Conservation (phyloP, 805 yeast species). For the Ascoidea rubescens region DNA sequence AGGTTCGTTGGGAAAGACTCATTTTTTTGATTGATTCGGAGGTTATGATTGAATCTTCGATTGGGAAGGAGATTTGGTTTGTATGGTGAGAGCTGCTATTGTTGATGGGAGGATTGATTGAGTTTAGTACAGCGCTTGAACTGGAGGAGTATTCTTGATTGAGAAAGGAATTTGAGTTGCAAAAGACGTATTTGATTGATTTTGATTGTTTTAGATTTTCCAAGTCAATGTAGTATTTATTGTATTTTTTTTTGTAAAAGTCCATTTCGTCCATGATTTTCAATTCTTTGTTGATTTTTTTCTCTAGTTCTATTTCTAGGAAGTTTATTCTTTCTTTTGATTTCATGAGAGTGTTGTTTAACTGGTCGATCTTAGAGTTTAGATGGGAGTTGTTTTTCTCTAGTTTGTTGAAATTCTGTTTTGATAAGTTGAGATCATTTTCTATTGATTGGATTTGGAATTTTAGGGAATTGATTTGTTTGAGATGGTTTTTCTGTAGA, state of each 20-base stretch:
- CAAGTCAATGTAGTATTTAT: not conserved
- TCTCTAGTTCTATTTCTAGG: not conserved
- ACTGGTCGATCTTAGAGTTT: not conserved
- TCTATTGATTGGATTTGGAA: not conserved
- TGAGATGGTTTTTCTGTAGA: slow-evolving; percentile 6
- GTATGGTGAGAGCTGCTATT: no score
- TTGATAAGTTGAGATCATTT: not conserved
- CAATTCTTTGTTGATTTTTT: not conserved
- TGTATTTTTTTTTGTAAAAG: no score
- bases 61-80: no score
- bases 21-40: not conserved
- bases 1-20: no score
- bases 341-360: not conserved
- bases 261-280: not conserved
- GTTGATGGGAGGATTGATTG: not conserved
- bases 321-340: not conserved
- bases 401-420: not conserved
- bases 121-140: not conserved
- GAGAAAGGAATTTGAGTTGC: not conserved
- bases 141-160: not conserved
- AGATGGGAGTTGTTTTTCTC: not conserved
- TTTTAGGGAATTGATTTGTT: not conserved
- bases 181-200: not conserved
- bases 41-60: not conserved
- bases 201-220: not conserved